These are phyloP conservation scores for Nigrospora osmanthi DNA, from an alignment of 2,329 filamentous ascomycete genomes.

Conservation along the genomic window DNA sequence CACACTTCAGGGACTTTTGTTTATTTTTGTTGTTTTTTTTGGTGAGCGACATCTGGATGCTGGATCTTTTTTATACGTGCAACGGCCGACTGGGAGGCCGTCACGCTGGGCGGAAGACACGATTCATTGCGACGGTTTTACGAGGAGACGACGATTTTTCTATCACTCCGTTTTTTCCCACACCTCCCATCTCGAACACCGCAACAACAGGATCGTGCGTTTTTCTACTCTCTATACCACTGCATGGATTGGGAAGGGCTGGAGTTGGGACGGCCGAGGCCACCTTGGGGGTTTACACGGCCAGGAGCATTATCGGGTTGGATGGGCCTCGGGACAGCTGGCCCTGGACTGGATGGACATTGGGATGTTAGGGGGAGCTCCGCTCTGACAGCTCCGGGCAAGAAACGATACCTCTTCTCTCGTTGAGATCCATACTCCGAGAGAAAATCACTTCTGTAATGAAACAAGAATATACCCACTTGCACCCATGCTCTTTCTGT, in stretches of 20 bases:
- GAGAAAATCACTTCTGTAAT: constrained; percentile 3
- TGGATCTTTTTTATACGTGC: constrained; percentile 16
- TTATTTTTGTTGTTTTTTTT: background rate
- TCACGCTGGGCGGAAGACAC: constrained; percentile 14
- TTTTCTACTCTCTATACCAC: background rate
- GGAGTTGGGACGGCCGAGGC: no score
- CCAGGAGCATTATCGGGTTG: no score
- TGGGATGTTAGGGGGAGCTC: constrained; percentile 4
- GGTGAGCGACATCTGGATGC: constrained; percentile 21
- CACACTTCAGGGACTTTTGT: constrained; percentile 9
- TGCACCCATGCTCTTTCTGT: no score
- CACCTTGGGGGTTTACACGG: no score
- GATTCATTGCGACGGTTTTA: constrained; percentile 17
- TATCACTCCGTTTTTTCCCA: constrained; percentile 13
- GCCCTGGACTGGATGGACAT: no score
- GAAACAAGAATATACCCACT: constrained; percentile 1
- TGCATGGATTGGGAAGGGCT: no score
- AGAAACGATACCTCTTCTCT: background rate
- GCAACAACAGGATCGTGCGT: constrained; percentile 9
- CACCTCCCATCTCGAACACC: constrained; percentile 8
- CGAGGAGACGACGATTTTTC: constrained; percentile 18
- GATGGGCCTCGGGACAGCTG: no score
- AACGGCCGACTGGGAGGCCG: constrained; percentile 8
- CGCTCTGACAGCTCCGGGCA: constrained; percentile 5
- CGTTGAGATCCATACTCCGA: constrained; percentile 6